phyloP scores from a whole-genome alignment of 208 protist species.

The Wallacemonas sp. region DNA sequence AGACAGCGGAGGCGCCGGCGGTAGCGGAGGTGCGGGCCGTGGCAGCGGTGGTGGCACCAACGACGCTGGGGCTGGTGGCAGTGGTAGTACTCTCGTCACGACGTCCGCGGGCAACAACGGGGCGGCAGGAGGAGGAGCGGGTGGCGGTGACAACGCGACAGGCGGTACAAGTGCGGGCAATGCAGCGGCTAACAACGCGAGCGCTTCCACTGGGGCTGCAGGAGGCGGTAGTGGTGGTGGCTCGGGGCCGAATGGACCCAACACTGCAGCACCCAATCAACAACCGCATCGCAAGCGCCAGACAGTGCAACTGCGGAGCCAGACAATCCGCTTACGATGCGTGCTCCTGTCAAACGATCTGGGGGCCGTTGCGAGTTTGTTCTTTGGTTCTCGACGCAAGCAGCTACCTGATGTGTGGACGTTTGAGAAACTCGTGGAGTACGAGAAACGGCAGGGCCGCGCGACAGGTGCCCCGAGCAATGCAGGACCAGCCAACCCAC shows the following conservation, averaged over 20 bases:
- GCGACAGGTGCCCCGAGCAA: too few relatives aligned
- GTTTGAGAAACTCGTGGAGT: constrained; percentile 58
- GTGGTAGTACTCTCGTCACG: neutral
- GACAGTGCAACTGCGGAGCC: constrained; percentile 13
- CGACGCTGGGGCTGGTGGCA: neutral
- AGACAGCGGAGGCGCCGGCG: constrained; percentile 16
- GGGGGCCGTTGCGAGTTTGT: constrained; percentile 41
- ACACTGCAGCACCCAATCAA: neutral
- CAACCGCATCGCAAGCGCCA: neutral
- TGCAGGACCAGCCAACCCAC: neutral
- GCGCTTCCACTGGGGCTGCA: too few relatives aligned
- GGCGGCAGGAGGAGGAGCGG: too few relatives aligned
- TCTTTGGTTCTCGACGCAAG: constrained; percentile 56
- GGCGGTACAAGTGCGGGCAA: too few relatives aligned
- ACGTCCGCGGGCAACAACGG: too few relatives aligned
- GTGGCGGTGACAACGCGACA: neutral
- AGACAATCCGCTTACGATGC: constrained; percentile 72
- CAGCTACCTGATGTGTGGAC: constrained; percentile 35
- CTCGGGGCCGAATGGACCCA: too few relatives aligned
- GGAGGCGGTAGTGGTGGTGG: too few relatives aligned
- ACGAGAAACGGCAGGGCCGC: constrained; percentile 45
- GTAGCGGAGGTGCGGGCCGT: neutral
- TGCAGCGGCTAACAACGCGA: too few relatives aligned
- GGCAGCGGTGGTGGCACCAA: constrained; percentile 12
- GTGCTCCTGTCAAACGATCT: constrained; percentile 55